Evolutionary conservation across 495 filamentous ascomycete species (phyloP).

Genomic region (Aspergillus sclerotioniger): DNA sequence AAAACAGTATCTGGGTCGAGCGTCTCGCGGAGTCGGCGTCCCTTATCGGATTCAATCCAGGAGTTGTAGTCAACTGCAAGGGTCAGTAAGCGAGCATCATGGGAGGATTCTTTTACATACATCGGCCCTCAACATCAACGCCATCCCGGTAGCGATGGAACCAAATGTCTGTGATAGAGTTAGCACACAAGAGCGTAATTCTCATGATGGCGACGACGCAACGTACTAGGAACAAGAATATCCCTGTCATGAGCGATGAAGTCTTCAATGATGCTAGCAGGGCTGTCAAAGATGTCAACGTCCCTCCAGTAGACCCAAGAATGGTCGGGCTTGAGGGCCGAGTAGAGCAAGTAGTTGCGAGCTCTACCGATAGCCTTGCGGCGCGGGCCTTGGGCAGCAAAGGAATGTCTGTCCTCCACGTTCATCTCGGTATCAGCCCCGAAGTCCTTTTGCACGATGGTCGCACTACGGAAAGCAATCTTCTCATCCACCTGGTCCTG

Average conservation of each 20-base stretch:
- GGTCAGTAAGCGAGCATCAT: conserved; percentile 18
- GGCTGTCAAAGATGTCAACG: conserved; percentile 92
- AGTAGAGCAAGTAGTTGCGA: conserved; percentile 84
- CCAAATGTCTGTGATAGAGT: conserved; percentile 74
- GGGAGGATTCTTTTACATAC: conserved; percentile 48
- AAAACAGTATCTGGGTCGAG: conserved; percentile 79
- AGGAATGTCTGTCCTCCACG: conserved; percentile 81
- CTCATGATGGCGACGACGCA: neutral
- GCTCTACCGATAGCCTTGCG: conserved; percentile 88
- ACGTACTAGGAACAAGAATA: conserved; percentile 90
- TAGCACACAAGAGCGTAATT: conserved; percentile 17
- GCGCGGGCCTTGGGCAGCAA: conserved; percentile 83
- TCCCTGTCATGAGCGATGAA: conserved; percentile 92
- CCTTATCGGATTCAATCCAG: conserved; percentile 92
- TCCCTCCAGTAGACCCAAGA: conserved; percentile 99
- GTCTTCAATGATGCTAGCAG: conserved; percentile 84
- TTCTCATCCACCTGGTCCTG: conserved; percentile 75
- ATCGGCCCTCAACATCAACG: conserved; percentile 89
- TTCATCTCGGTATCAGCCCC: conserved; percentile 63
- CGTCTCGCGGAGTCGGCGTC: conserved; percentile 63
- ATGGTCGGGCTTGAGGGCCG: conserved; percentile 86
- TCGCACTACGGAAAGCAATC: conserved; percentile 75
- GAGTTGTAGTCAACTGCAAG: conserved; percentile 93
- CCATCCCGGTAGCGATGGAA: conserved; percentile 88
- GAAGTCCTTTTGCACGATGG: conserved; percentile 89